Evolutionary conservation across 306 rosid genomes (phyloP).

Genomic region (Sesbania bispinosa): DNA sequence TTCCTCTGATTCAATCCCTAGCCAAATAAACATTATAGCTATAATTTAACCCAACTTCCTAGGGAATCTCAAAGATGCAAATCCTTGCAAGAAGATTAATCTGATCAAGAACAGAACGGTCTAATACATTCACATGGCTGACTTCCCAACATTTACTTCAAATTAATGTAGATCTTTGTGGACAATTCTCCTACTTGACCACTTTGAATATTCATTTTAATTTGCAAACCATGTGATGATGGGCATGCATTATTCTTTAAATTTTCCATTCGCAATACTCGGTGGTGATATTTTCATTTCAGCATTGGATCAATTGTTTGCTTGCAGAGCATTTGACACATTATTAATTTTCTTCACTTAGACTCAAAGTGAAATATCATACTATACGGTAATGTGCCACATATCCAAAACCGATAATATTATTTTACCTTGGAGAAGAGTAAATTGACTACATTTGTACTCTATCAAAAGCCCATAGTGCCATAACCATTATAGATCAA

Average conservation of each 20-base stretch:
- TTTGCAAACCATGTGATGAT: constrained; percentile 2
- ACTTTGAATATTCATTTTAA: neutral
- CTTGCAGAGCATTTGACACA: constrained; percentile 27
- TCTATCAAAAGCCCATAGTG: neutral
- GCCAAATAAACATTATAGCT: neutral
- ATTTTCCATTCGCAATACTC: neutral
- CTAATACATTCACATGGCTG: constrained; percentile 37
- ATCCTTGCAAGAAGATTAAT: neutral
- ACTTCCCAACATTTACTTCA: neutral
- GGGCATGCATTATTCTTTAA: neutral
- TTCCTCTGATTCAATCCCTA: constrained; percentile 12
- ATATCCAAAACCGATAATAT: constrained; percentile 18
- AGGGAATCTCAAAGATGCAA: constrained; percentile 27
- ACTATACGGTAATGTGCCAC: neutral
- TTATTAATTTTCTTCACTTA: constrained; percentile 37
- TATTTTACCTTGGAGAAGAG: constrained; percentile 24
- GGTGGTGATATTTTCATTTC: neutral
- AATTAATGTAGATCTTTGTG: constrained; percentile 22
- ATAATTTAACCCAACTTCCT: constrained; percentile 9
- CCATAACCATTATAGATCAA: constrained; percentile 11
- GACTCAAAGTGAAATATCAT: constrained; percentile 33
- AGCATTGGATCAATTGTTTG: no score
- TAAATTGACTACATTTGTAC: neutral
- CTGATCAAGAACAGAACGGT: constrained; percentile 22
- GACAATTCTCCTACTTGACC: constrained; percentile 2